These are phyloP conservation scores for Aeschynomene evenia DNA, from an alignment of 306 rosid species.

Conservation along the genomic window DNA sequence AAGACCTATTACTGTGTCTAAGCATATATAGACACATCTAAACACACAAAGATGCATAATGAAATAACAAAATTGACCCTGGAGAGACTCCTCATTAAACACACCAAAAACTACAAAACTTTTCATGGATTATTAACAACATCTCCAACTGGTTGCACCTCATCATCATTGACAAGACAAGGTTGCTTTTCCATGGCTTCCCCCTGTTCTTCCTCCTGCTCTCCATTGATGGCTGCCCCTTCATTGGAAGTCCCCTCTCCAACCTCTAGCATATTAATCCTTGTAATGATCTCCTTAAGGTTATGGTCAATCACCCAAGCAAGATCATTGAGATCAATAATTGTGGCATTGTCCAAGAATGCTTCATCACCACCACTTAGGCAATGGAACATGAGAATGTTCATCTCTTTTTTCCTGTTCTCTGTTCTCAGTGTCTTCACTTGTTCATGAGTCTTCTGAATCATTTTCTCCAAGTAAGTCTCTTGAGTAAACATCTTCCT, in stretches of 20 bases:
- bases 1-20: too few relatives aligned
- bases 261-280: not conserved
- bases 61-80: too few relatives aligned
- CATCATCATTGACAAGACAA: not conserved
- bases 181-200: not conserved
- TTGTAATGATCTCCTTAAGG: not conserved
- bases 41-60: too few relatives aligned
- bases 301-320: conserved; percentile 13
- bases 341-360: not conserved
- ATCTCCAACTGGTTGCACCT: not conserved
- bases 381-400: conserved; percentile 20
- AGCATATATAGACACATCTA: too few relatives aligned
- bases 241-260: not conserved
- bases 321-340: conserved; percentile 20
- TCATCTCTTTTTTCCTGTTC: conserved; percentile 23
- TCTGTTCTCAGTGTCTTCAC: conserved; percentile 9
- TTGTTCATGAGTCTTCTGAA: conserved; percentile 21
- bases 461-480: conserved; percentile 15
- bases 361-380: not conserved
- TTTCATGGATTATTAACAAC: not conserved
- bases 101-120: not conserved
- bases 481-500: conserved; percentile 35
- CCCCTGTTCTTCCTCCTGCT: not conserved
- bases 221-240: not conserved
- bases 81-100: too few relatives aligned